Conservation (phyloP, 371 early-diverging fungal species). For the Globomyces sp. region DNA sequence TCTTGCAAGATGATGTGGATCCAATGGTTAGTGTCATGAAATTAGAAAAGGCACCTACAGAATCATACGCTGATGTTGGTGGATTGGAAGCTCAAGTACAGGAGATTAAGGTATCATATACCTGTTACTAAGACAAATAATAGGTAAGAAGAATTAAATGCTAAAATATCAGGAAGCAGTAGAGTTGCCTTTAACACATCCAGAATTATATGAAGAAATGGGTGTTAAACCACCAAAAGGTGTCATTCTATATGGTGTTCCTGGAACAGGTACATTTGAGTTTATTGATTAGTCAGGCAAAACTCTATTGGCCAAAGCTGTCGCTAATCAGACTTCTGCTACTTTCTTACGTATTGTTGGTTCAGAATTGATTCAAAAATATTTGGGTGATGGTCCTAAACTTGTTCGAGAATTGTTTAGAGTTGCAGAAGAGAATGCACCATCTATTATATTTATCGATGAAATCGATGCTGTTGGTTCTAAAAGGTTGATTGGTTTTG, state of each 20-base stretch:
- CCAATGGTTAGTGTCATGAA: slow-evolving; percentile 99
- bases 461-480: slow-evolving; percentile 99
- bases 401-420: slow-evolving; percentile 99
- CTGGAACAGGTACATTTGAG: slow-evolving; percentile 82
- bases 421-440: slow-evolving; percentile 99
- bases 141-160: background rate
- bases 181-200: slow-evolving; percentile 99
- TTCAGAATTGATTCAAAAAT: slow-evolving; percentile 99
- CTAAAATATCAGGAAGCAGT: slow-evolving; percentile 77
- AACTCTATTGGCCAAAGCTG: slow-evolving; percentile 99
- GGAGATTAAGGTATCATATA: slow-evolving; percentile 81
- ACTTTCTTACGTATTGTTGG: slow-evolving; percentile 99
- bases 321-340: slow-evolving; percentile 99
- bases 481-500: slow-evolving; percentile 64
- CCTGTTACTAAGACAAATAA: background rate
- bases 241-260: slow-evolving; percentile 98
- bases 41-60: slow-evolving; percentile 99
- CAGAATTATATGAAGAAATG: slow-evolving; percentile 99
- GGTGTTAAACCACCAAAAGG: slow-evolving; percentile 99
- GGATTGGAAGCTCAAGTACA: slow-evolving; percentile 99
- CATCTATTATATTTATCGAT: slow-evolving; percentile 99
- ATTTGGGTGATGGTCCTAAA: slow-evolving; percentile 99
- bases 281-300: slow-evolving; percentile 58
- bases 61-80: slow-evolving; percentile 99
- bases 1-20: slow-evolving; percentile 95